Percentiles rank a stretch among this genome's conserved stretches.
Evolutionary conservation across 495 filamentous ascomycete genomes (phyloP).

Genomic region (Aspergillus conjunctus): DNA sequence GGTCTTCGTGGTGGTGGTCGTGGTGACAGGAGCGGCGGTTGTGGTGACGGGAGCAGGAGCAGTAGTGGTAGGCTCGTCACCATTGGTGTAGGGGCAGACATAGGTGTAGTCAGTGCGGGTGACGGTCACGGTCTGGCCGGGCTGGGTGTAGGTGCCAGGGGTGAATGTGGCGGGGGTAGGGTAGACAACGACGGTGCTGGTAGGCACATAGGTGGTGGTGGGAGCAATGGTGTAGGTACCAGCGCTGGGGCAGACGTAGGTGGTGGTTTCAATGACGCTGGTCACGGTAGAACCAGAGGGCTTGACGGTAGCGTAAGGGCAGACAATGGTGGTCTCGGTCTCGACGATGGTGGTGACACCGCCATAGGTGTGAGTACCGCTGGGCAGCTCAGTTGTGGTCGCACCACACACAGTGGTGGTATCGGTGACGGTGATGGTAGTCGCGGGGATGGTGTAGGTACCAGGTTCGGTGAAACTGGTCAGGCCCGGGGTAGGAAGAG

Average conservation of each 20-base stretch:
- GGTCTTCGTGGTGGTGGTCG: constrained; percentile 24
- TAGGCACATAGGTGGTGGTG: constrained; percentile 59
- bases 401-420: constrained; percentile 70
- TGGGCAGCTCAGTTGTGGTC: constrained; percentile 61
- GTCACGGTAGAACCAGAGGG: constrained; percentile 61
- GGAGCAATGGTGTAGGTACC: constrained; percentile 83
- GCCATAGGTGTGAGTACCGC: constrained; percentile 71
- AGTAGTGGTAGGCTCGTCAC: constrained; percentile 28
- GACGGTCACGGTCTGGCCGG: constrained; percentile 66
- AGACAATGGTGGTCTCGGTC: constrained; percentile 69
- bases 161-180: constrained; percentile 65
- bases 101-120: constrained; percentile 68
- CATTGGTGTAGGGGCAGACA: constrained; percentile 68
- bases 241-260: constrained; percentile 75
- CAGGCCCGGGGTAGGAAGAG: constrained; percentile 65
- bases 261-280: constrained; percentile 71
- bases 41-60: constrained; percentile 26
- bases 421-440: constrained; percentile 70
- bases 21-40: constrained; percentile 29
- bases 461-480: constrained; percentile 72
- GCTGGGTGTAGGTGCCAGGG: constrained; percentile 74
- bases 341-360: constrained; percentile 76
- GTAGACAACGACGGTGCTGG: constrained; percentile 61
- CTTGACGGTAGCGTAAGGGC: constrained; percentile 72
- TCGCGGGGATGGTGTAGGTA: constrained; percentile 78